A percentile compares a stretch with the other conserved stretches of the same genome.
phyloP scores from a whole-genome alignment of 1,284 basidiomycete genomes.

The Blastosporella zonata region DNA sequence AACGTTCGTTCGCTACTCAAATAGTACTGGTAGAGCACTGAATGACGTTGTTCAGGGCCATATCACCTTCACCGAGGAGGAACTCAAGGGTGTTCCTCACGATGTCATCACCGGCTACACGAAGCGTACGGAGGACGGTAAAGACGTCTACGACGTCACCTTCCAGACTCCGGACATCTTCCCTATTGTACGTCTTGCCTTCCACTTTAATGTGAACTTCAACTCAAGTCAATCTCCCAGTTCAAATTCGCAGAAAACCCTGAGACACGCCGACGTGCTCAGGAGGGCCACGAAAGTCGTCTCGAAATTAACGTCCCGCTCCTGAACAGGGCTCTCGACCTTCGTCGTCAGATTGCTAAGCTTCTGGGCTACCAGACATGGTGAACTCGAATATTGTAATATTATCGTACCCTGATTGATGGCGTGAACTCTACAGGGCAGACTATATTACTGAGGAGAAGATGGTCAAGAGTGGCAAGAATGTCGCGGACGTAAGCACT shows the following conservation, averaged over 20 bases:
- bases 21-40: background rate
- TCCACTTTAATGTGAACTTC: background rate
- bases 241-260: conserved; percentile 76
- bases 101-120: conserved; percentile 76
- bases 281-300: conserved; percentile 65
- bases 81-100: conserved; percentile 74
- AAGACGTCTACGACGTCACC: conserved; percentile 65
- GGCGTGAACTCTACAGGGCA: conserved; percentile 38
- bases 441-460: conserved; percentile 80
- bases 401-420: background rate
- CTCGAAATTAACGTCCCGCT: conserved; percentile 68
- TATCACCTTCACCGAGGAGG: conserved; percentile 64
- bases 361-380: conserved; percentile 75
- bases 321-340: conserved; percentile 59
- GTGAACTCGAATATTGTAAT: conserved; percentile 20
- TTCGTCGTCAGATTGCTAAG: conserved; percentile 66
- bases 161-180: conserved; percentile 69
- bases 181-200: conserved; percentile 54
- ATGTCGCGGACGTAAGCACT: conserved; percentile 47
- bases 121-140: conserved; percentile 54
- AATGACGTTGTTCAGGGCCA: conserved; percentile 42
- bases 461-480: conserved; percentile 74
- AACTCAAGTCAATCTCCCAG: conserved; percentile 36
- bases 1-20: conserved; percentile 43
- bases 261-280: conserved; percentile 61